These are phyloP conservation scores for Fusarium sp. DNA, from an alignment of 2,329 filamentous ascomycete species.

Conservation along the genomic window DNA sequence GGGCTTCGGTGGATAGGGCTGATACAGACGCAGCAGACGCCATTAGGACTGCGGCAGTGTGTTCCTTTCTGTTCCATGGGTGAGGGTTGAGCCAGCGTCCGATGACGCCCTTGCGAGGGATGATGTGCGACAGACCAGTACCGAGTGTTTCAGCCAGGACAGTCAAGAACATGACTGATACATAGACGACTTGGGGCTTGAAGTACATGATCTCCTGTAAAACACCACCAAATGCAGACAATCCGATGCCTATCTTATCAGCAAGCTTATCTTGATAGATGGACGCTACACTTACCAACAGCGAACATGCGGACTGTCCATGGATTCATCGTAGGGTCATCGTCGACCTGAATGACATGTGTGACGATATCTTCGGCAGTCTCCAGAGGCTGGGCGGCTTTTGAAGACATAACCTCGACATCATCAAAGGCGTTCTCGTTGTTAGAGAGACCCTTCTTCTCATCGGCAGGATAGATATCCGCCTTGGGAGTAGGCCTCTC, in stretches of 20 bases:
- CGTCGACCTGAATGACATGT: constrained; percentile 45
- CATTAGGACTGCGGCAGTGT: constrained; percentile 58
- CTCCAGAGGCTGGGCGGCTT: constrained; percentile 13
- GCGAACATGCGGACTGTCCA: constrained; percentile 45
- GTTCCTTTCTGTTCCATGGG: constrained; percentile 49
- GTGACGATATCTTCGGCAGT: constrained; percentile 43
- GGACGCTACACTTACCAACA: constrained; percentile 31
- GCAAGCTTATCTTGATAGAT: neutral
- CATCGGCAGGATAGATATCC: constrained; percentile 18
- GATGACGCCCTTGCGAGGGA: constrained; percentile 29
- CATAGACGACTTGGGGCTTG: constrained; percentile 43
- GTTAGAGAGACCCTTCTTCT: constrained; percentile 11
- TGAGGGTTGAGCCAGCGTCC: constrained; percentile 37
- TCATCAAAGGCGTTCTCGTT: constrained; percentile 15
- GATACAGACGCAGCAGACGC: constrained; percentile 56
- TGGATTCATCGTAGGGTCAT: constrained; percentile 41
- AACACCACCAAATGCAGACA: constrained; percentile 41
- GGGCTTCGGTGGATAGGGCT: constrained; percentile 53
- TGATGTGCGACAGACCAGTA: constrained; percentile 13
- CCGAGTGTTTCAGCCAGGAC: constrained; percentile 40
- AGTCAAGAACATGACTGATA: constrained; percentile 45
- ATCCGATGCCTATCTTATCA: constrained; percentile 35
- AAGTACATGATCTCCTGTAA: constrained; percentile 47
- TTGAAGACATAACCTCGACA: constrained; percentile 16
- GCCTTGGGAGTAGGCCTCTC: neutral